These are phyloP conservation scores for Ocimum tenuiflorum DNA, from an alignment of 257 asterid genomes.

Conservation along the genomic window DNA sequence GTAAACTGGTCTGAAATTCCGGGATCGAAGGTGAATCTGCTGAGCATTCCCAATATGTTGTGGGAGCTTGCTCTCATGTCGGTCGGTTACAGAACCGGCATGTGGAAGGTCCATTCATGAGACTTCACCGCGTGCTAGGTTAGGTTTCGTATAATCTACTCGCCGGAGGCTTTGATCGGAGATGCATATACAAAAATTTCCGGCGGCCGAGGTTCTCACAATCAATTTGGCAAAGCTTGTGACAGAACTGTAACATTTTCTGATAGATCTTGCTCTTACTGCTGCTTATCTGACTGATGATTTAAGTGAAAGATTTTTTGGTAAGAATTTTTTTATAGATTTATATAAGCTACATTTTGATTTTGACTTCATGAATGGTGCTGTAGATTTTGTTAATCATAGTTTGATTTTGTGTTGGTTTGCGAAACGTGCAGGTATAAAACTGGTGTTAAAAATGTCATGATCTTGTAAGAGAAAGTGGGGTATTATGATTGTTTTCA, in stretches of 20 bases:
- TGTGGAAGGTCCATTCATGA: constrained; percentile 70
- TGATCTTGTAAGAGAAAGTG: too few species aligned
- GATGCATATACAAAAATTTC: neutral
- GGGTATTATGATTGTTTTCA: too few species aligned
- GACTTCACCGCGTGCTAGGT: neutral
- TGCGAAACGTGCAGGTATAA: too few species aligned
- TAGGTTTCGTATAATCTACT: neutral
- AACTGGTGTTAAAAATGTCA: too few species aligned
- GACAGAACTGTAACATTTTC: constrained; percentile 13
- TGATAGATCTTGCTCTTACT: neutral
- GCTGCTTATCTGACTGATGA: neutral
- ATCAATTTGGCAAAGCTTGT: constrained; percentile 1
- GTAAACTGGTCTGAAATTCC: constrained; percentile 92
- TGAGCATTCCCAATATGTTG: constrained; percentile 89
- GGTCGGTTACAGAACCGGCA: constrained; percentile 76
- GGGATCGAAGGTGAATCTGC: constrained; percentile 77
- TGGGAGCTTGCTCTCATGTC: constrained; percentile 97
- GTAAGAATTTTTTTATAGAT: neutral
- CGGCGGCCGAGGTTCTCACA: neutral
- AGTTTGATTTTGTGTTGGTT: too few species aligned
- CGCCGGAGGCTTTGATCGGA: neutral
- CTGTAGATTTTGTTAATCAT: too few species aligned
- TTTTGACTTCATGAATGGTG: too few species aligned
- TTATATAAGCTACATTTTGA: too few species aligned
- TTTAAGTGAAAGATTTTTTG: neutral